phyloP scores from a whole-genome alignment of 108 stramenopile species.

The Fragilariopsis cylindrus region DNA sequence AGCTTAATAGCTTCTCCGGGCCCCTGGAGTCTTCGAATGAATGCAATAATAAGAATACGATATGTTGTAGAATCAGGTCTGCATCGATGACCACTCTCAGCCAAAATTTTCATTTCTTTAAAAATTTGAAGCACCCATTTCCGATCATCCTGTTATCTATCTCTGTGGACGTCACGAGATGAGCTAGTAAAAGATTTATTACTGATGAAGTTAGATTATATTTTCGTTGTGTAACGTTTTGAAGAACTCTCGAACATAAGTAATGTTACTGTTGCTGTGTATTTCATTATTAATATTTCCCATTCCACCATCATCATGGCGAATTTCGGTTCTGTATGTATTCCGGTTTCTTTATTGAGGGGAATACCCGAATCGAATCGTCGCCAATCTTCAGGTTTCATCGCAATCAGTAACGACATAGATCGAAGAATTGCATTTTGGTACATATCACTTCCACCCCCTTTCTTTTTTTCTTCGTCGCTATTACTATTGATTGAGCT shows the following conservation, averaged over 20 bases:
- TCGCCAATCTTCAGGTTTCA: slow-evolving; percentile 15
- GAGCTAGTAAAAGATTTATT: slow-evolving; percentile 27
- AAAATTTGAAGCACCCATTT: slow-evolving; percentile 18
- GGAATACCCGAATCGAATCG: slow-evolving; percentile 3
- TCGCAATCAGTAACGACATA: slow-evolving; percentile 21
- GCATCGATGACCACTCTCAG: slow-evolving; percentile 3
- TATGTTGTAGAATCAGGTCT: slow-evolving; percentile 32
- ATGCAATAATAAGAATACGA: slow-evolving; percentile 33
- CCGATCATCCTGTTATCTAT: slow-evolving; percentile 8
- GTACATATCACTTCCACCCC: not conserved
- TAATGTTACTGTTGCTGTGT: not conserved
- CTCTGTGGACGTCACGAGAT: slow-evolving; percentile 9
- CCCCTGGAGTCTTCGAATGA: slow-evolving; percentile 21
- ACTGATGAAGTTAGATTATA: slow-evolving; percentile 19
- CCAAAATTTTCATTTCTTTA: slow-evolving; percentile 30
- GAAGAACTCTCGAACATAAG: slow-evolving; percentile 6
- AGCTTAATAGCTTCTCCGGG: slow-evolving; percentile 26
- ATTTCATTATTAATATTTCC: not conserved
- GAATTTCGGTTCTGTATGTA: not conserved
- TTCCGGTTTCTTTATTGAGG: not conserved
- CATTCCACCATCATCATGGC: not conserved
- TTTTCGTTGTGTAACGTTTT: slow-evolving; percentile 3
- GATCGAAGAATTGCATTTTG: slow-evolving; percentile 10
- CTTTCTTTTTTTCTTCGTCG: not conserved
- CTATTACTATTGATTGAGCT: not conserved